Percentiles rank a stretch among this genome's conserved stretches.
Evolutionary conservation across 1,284 basidiomycete species (phyloP).

Genomic region (Leccinum fallax): DNA sequence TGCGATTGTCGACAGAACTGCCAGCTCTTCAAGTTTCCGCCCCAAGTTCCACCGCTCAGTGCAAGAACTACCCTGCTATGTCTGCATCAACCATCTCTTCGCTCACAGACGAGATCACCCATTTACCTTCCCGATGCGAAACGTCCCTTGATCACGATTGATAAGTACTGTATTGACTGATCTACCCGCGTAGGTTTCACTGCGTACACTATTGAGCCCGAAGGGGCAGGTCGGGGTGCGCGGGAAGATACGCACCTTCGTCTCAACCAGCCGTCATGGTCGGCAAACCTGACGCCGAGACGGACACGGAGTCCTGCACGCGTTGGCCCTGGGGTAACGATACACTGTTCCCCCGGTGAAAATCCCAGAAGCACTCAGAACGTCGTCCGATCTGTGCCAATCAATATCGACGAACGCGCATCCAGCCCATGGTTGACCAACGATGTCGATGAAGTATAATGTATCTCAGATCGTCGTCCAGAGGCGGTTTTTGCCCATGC

Average conservation of each 20-base stretch:
- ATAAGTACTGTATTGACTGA: background rate
- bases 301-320: background rate
- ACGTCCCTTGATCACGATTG: background rate
- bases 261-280: constrained; percentile 14
- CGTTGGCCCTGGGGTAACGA: constrained; percentile 10
- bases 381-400: background rate
- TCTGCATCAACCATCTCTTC: background rate
- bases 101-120: constrained; percentile 4
- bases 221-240: constrained; percentile 14
- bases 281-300: background rate
- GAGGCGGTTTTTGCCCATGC: constrained; percentile 9
- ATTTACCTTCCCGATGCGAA: background rate
- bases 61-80: background rate
- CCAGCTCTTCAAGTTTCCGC: background rate
- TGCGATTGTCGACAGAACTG: background rate
- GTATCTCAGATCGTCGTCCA: constrained; percentile 10
- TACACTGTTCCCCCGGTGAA: constrained; percentile 6
- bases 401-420: background rate
- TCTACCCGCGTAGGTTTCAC: constrained; percentile 11
- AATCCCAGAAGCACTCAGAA: background rate
- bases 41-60: background rate
- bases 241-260: constrained; percentile 1
- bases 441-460: background rate
- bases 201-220: constrained; percentile 13
- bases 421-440: constrained; percentile 8